A percentile compares a stretch with the other conserved stretches of the same genome.
Conservation (phyloP, 2,329 filamentous ascomycete species). For the Cryphonectria radicalis region DNA sequence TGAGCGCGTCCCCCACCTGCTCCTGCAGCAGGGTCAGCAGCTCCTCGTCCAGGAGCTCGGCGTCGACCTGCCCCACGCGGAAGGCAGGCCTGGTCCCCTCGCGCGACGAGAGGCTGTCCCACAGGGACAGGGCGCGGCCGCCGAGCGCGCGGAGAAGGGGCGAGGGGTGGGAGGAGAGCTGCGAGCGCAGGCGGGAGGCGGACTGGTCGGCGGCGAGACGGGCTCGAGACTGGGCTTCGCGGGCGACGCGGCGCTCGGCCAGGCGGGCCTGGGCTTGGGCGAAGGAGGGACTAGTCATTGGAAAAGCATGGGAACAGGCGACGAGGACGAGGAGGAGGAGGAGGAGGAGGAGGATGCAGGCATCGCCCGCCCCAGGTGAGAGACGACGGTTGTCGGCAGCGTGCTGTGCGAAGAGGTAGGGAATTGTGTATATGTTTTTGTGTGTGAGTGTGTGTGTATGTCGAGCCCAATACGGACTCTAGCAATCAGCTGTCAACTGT, state of each 20-base stretch:
- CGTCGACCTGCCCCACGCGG: constrained; percentile 93
- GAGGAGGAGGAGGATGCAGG: not conserved
- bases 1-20: constrained; percentile 86
- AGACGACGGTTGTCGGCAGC: not conserved
- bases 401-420: not conserved
- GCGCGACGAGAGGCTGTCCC: constrained; percentile 73
- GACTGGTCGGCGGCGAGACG: constrained; percentile 52
- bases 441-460: not conserved
- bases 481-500: not conserved
- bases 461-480: too few species aligned
- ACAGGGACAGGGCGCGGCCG: constrained; percentile 61
- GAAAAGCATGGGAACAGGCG: not conserved
- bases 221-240: constrained; percentile 68
- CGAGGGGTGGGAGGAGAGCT: constrained; percentile 58
- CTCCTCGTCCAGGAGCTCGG: constrained; percentile 93
- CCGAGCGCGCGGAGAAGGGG: constrained; percentile 60
- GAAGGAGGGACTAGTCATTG: constrained; percentile 68
- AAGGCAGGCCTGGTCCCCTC: constrained; percentile 85
- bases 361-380: not conserved
- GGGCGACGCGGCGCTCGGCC: constrained; percentile 75
- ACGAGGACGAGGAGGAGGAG: not conserved
- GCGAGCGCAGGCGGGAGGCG: constrained; percentile 43
- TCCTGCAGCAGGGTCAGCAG: constrained; percentile 81
- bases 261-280: constrained; percentile 88
- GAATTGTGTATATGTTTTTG: not conserved